These are phyloP conservation scores for Ichthyophonus hoferi DNA, from an alignment of 208 protist species.

Conservation along the genomic window DNA sequence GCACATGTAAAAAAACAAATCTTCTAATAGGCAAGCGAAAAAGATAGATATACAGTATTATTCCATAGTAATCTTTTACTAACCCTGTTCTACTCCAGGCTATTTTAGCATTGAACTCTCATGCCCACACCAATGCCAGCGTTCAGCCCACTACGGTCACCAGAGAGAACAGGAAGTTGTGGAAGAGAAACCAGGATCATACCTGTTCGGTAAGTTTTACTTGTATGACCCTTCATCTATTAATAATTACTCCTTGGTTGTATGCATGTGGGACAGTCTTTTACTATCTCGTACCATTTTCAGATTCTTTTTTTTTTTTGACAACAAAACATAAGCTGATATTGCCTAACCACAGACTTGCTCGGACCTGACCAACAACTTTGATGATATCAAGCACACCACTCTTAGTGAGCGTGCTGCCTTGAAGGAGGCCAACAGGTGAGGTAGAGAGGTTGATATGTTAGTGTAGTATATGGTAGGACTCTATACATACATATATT, in stretches of 20 bases:
- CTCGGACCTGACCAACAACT: slow-evolving; percentile 48
- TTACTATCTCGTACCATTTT: neutral
- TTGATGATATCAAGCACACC: slow-evolving; percentile 58
- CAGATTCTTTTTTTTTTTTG: neutral
- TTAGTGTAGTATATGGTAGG: too few relatives aligned
- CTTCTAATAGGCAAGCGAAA: neutral
- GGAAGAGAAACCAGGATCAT: slow-evolving; percentile 32
- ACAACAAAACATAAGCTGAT: neutral
- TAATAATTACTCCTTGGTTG: neutral
- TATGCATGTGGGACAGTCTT: neutral
- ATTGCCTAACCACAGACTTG: neutral
- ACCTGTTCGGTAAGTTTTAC: neutral
- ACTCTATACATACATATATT: too few relatives aligned
- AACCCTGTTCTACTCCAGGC: slow-evolving; percentile 3
- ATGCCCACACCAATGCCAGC: neutral
- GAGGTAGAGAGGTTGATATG: too few relatives aligned
- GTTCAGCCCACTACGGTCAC: slow-evolving; percentile 26
- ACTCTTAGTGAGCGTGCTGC: slow-evolving; percentile 57
- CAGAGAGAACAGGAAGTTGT: slow-evolving; percentile 18
- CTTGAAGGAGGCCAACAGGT: slow-evolving; percentile 49
- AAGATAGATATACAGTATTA: neutral
- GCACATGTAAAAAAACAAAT: neutral
- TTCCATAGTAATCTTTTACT: neutral
- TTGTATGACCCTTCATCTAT: neutral
- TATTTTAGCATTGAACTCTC: slow-evolving; percentile 24